Conservation (phyloP, 2,329 filamentous ascomycete species). For the Allantophomopsis lycopodina region DNA sequence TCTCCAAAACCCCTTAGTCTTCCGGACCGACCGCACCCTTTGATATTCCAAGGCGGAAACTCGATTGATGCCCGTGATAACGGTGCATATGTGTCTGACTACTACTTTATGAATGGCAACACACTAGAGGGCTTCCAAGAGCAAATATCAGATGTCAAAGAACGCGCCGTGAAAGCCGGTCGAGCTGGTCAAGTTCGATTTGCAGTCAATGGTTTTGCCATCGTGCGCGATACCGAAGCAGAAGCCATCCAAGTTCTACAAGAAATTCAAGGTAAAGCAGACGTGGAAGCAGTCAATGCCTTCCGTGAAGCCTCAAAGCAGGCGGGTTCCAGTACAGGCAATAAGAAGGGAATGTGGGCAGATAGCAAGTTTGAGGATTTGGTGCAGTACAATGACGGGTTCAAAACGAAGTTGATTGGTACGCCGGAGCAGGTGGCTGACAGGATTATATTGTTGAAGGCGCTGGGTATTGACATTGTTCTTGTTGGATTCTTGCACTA, state of each 20-base stretch:
- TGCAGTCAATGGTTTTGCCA: constrained; percentile 34
- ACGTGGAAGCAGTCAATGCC: constrained; percentile 32
- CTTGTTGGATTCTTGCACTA: constrained; percentile 35
- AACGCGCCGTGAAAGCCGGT: constrained; percentile 27
- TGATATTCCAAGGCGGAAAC: constrained; percentile 40
- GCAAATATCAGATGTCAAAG: constrained; percentile 33
- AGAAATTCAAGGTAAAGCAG: constrained; percentile 38
- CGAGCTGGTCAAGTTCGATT: constrained; percentile 31
- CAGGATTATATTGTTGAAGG: constrained; percentile 31
- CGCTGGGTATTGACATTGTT: constrained; percentile 26
- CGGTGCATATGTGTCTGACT: constrained; percentile 30
- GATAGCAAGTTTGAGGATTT: constrained; percentile 34
- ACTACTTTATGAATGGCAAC: constrained; percentile 44
- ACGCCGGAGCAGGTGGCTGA: constrained; percentile 36
- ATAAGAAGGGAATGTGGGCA: constrained; percentile 39
- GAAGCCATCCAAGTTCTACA: constrained; percentile 32
- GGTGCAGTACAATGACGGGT: constrained; percentile 40
- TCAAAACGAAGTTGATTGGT: constrained; percentile 38
- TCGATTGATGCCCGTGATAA: constrained; percentile 34
- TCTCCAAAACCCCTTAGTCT: constrained; percentile 31
- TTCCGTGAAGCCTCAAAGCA: constrained; percentile 34
- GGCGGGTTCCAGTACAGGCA: constrained; percentile 29
- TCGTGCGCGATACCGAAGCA: constrained; percentile 32
- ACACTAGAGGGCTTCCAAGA: constrained; percentile 34
- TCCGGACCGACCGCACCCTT: constrained; percentile 29